Percentiles rank a stretch among this genome's conserved stretches.
phyloP scores from a whole-genome alignment of 257 asterid species.

The Solanum rostratum region DNA sequence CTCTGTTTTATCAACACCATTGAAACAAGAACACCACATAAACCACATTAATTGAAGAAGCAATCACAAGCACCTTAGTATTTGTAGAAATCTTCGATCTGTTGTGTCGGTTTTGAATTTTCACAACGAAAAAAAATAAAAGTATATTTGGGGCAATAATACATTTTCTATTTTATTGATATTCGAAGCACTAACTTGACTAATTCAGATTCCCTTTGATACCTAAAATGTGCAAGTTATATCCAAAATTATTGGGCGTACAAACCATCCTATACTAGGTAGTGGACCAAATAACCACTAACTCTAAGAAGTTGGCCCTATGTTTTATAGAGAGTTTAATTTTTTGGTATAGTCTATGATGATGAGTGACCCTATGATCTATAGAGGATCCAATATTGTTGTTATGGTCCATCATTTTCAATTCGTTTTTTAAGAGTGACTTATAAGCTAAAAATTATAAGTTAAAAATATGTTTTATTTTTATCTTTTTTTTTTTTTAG shows the following conservation, averaged over 20 bases:
- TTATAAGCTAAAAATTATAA: too few species aligned
- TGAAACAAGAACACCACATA: background rate
- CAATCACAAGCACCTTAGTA: background rate
- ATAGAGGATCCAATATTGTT: background rate
- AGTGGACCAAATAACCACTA: background rate
- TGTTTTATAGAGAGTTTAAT: background rate
- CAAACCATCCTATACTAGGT: background rate
- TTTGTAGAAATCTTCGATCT: background rate
- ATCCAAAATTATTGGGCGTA: background rate
- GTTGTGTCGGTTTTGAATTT: too few species aligned
- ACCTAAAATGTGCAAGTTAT: too few species aligned
- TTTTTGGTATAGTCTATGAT: background rate
- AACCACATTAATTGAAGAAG: background rate
- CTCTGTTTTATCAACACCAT: background rate
- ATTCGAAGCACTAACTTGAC: too few species aligned
- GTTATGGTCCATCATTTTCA: too few species aligned
- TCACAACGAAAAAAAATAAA: too few species aligned
- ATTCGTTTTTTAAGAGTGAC: too few species aligned
- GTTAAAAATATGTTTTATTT: too few species aligned
- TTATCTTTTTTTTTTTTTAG: too few species aligned
- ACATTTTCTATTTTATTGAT: too few species aligned
- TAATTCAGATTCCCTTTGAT: too few species aligned
- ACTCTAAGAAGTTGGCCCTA: background rate
- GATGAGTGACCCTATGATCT: background rate
- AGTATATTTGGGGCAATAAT: too few species aligned